These are phyloP conservation scores for Malus hybrid DNA, from an alignment of 331 rosid genomes.

Conservation along the genomic window DNA sequence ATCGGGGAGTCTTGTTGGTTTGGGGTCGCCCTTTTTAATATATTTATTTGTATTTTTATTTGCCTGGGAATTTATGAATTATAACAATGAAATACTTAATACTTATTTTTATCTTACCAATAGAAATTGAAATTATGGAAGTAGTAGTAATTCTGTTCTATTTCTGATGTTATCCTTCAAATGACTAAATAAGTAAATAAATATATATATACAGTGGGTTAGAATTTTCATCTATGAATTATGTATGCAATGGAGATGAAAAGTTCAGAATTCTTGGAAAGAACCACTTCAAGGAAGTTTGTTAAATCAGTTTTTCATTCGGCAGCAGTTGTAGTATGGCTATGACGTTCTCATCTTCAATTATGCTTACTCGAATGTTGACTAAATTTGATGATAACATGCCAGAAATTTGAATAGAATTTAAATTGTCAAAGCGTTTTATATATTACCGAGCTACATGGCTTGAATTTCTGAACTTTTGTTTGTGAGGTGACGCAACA, in stretches of 20 bases:
- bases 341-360: neutral
- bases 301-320: neutral
- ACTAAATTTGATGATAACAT: neutral
- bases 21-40: no score
- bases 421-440: neutral
- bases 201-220: neutral
- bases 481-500: neutral
- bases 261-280: neutral
- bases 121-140: neutral
- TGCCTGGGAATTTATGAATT: neutral
- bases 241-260: neutral
- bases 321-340: neutral
- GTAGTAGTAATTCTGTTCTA: neutral
- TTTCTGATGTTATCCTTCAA: neutral
- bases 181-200: no score
- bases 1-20: no score
- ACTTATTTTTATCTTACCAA: neutral
- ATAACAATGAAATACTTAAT: neutral
- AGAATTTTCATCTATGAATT: neutral
- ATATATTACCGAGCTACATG: neutral
- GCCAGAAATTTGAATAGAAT: neutral
- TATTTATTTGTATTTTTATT: neutral
- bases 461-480: neutral
- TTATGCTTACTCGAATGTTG: neutral
- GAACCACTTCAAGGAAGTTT: neutral